These are phyloP conservation scores for Oxyria digyna DNA, from an alignment of 148 eudicot genomes.

Conservation along the genomic window DNA sequence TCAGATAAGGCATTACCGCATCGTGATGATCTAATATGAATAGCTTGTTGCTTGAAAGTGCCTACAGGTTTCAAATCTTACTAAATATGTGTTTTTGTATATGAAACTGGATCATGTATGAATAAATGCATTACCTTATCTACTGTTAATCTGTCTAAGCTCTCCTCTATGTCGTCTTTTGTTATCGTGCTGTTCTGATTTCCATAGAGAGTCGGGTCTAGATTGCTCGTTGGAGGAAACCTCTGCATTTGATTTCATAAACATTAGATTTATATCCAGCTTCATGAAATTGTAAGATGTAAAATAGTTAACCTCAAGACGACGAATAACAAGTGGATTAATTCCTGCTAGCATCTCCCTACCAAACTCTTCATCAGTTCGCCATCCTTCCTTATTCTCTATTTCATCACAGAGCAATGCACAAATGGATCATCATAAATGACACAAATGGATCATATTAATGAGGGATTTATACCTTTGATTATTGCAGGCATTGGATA, in stretches of 20 bases:
- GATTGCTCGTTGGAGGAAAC: constrained; percentile 55
- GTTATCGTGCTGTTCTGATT: constrained; percentile 59
- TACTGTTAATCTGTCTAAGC: constrained; percentile 34
- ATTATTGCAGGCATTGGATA: constrained; percentile 72
- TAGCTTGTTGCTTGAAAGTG: constrained; percentile 12
- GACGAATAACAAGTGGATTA: constrained; percentile 53
- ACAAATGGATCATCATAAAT: neutral
- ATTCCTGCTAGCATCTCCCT: constrained; percentile 84
- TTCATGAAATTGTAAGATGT: neutral
- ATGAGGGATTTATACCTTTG: constrained; percentile 32
- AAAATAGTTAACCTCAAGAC: constrained; percentile 37
- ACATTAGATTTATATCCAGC: neutral
- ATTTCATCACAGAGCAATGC: constrained; percentile 4
- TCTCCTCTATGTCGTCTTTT: constrained; percentile 32
- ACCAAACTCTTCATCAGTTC: constrained; percentile 78
- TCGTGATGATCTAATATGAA: constrained; percentile 22
- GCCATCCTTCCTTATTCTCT: constrained; percentile 80
- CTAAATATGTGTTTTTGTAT: too few relatives aligned
- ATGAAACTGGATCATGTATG: neutral
- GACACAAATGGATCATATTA: neutral
- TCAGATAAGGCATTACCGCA: constrained; percentile 18
- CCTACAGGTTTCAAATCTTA: constrained; percentile 9
- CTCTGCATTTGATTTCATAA: constrained; percentile 14
- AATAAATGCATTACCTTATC: constrained; percentile 35
- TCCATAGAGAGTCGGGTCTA: constrained; percentile 54